Evolutionary conservation across 2,329 filamentous ascomycete species (phyloP).

Genomic region (Fusarium tjaetaba): DNA sequence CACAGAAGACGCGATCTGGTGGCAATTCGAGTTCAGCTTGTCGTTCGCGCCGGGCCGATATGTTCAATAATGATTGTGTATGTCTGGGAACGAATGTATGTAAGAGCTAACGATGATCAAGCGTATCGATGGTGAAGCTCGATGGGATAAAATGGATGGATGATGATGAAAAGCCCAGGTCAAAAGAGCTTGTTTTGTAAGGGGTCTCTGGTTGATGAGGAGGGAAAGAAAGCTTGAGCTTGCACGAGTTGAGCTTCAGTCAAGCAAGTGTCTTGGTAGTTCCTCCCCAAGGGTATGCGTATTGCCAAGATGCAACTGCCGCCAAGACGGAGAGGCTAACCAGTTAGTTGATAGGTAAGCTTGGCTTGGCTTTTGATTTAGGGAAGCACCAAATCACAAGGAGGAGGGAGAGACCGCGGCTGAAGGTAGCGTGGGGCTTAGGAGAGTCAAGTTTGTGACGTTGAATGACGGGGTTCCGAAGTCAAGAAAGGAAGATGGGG

Average conservation of each 20-base stretch:
- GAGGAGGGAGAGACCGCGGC: neutral
- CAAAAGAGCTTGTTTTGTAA: neutral
- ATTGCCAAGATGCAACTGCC: constrained; percentile 32
- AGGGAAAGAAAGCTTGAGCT: constrained; percentile 15
- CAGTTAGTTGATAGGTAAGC: constrained; percentile 20
- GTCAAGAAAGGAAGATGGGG: neutral
- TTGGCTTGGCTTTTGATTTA: constrained; percentile 26
- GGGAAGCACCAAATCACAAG: constrained; percentile 27
- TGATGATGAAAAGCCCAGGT: neutral
- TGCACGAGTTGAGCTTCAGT: constrained; percentile 20
- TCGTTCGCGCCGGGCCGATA: neutral
- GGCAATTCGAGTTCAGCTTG: neutral
- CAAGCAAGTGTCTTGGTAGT: constrained; percentile 13
- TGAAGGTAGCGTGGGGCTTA: neutral
- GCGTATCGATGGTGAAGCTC: constrained; percentile 7
- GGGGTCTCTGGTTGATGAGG: neutral
- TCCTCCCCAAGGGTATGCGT: constrained; percentile 9
- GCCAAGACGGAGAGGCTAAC: constrained; percentile 35
- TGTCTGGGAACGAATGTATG: constrained; percentile 15
- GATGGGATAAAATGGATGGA: constrained; percentile 2
- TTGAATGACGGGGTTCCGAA: constrained; percentile 12
- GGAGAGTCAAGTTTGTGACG: constrained; percentile 7
- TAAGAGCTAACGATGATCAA: constrained; percentile 1
- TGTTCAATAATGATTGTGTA: neutral
- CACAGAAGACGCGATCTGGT: constrained; percentile 1